Evolutionary conservation across 305 asterid species (phyloP), one percentile per base, ranked within the genome.

Genomic region (Fraxinus sp.): DNA sequence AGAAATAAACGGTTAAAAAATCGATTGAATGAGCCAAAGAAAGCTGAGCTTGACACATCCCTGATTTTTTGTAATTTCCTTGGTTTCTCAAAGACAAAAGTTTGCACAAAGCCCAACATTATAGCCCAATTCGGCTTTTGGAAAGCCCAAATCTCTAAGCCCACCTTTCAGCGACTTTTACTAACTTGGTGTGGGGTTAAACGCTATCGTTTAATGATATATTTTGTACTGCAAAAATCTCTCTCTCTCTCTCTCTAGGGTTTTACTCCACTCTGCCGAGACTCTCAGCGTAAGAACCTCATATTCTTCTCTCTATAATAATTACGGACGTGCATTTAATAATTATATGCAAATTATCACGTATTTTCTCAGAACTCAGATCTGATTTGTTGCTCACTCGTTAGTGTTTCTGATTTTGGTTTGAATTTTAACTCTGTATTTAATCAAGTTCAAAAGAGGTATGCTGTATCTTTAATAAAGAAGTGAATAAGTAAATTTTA

Each of bases 381-480:
- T 80, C 88, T 87, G 84, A 84, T 79, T 37, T 79, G 11, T 80
- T 35, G 18, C 36, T 70, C 20, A 1, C 36, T 59, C 46, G 7
- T 83, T 22, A 75, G 59, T 36, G 77, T 68, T 83, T 81, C 86
- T 79, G 86, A 49, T 77, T n/a, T 22, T 82, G 83, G 75, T 62
- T 78, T 43, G 30, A 81, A 83, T 35, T 76, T 41, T 73, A 41
- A 28, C 80, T 32, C 32, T 30, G 68, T 28, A 22, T 28, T 75
- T 22, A 37, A 2, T 78, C 75, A 14, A 22, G 26, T 85, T 79
- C n/a, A n/a, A 37, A 77, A 81, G 85, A 36, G 46, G 39, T 32
- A 64, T 64, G 10, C 35, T 64, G 35, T 64, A 22, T 24, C 73
- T 64, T 26, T 64, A 24, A 4, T 64, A n/a, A 55, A 5, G 5